Evolutionary conservation across 345 rosid genomes (phyloP).

Genomic region (Limnanthes douglasii): DNA sequence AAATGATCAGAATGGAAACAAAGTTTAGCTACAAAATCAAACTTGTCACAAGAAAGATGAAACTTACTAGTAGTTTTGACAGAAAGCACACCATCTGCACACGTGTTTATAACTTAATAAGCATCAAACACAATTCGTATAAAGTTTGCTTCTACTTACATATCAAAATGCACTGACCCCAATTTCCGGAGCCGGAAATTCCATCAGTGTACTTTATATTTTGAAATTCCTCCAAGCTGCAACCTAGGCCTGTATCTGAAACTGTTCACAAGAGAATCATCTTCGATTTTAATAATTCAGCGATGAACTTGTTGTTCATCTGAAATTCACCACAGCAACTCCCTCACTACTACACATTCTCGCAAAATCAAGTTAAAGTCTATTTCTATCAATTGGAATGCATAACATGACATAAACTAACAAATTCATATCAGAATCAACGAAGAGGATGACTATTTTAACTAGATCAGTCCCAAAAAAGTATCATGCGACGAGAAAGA

Average conservation of each 20-base stretch:
- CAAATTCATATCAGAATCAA: too few relatives aligned
- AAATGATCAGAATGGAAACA: too few relatives aligned
- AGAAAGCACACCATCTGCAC: conserved; percentile 70
- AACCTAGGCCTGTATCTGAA: conserved; percentile 63
- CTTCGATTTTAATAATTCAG: neutral
- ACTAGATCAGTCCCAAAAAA: too few relatives aligned
- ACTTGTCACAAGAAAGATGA: neutral
- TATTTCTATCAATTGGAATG: neutral
- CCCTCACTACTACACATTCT: too few relatives aligned
- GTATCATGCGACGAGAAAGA: conserved; percentile 1
- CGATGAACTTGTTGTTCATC: too few relatives aligned
- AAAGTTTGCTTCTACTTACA: too few relatives aligned
- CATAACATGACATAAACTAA: neutral
- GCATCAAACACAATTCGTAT: too few relatives aligned
- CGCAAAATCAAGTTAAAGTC: too few relatives aligned
- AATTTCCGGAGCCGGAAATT: conserved; percentile 20
- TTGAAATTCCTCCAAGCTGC: conserved; percentile 48
- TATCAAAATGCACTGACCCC: conserved; percentile 27
- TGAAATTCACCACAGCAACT: too few relatives aligned
- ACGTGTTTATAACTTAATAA: too few relatives aligned
- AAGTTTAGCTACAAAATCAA: neutral
- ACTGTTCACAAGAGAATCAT: conserved; percentile 18
- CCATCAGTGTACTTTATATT: conserved; percentile 17
- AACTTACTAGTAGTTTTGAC: conserved; percentile 68
- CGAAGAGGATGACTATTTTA: too few relatives aligned